Evolutionary conservation across 2,329 filamentous ascomycete species (phyloP), one percentile per base, ranked within the genome.

Genomic region (Emericellopsis cladophorae): DNA sequence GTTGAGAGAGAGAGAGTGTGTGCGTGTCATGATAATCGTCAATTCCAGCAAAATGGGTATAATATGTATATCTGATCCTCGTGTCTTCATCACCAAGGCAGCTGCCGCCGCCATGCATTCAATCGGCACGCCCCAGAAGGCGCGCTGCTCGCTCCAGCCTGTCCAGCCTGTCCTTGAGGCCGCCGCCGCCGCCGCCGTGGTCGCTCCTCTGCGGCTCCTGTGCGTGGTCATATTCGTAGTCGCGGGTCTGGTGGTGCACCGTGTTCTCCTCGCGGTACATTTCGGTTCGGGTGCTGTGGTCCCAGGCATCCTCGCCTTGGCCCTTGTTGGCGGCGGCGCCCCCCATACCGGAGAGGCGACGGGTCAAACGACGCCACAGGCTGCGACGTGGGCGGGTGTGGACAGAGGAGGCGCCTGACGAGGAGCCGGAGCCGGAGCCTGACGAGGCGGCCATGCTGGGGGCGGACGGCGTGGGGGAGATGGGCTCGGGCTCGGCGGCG

Each of bases 131-230:
- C 31, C 51, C 49, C 32, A 68, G 52, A 39, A 70, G 48, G 41
- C 51, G 55, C 24, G 60, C 56, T 1, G 67, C 66, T 24, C 66
- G 54, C 33, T 54, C 51, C 23, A 70, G 45, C 39, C 67, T 56
- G 33, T 62, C 61, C 39, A 60, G 55, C 43, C 54, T 62, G 36
- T 61, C 55, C 37, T 48, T 51, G 36, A 65, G 46, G 3, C 54
- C 54, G 8, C 26, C 51, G 51, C 33, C 44, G 3, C 54, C 54
- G 8, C 26, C 51, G 51, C 33, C 44, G 31, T 15, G 12, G 12
- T 33, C 31, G 12, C 15, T 47, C 51, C 16, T 48, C 45, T 11
- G 43, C 50, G 8, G 36, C 32, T 42, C 46, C 37, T 36, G 40
- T 14, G 15, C 15, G 12, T 33, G 8, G 18, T 35, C 33, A 15